These are phyloP conservation scores for Austropuccinia psidii DNA, from an alignment of 1,284 basidiomycete species.

Conservation along the genomic window DNA sequence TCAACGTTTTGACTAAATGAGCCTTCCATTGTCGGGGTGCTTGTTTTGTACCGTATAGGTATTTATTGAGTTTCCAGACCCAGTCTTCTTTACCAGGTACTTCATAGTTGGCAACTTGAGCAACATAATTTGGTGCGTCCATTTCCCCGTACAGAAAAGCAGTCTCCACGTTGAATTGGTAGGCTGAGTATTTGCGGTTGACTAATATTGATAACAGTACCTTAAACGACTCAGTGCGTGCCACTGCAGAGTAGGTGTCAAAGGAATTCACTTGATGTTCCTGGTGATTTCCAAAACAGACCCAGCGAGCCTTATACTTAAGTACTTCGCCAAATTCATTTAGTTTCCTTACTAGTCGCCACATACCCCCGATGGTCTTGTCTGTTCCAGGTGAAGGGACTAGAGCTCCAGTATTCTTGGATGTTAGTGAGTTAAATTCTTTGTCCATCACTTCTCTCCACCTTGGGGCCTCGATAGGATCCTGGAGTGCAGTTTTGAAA, in stretches of 20 bases:
- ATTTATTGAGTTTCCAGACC: constrained; percentile 2
- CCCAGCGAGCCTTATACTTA: background rate
- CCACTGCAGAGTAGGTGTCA: background rate
- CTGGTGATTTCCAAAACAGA: constrained; percentile 14
- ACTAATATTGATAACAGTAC: background rate
- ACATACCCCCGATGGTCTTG: constrained; percentile 19
- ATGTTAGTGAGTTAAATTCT: background rate
- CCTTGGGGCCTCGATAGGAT: background rate
- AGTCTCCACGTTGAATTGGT: background rate
- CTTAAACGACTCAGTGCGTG: background rate
- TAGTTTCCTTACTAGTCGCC: background rate
- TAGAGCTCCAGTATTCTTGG: background rate
- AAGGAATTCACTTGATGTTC: background rate
- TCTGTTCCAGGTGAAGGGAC: background rate
- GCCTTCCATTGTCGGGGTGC: background rate
- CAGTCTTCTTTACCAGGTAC: background rate
- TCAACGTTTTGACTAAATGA: background rate
- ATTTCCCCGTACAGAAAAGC: constrained; percentile 13
- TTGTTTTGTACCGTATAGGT: constrained; percentile 6
- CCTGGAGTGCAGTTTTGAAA: background rate
- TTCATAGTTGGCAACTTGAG: constrained; percentile 11
- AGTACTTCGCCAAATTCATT: background rate
- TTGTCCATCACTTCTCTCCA: background rate
- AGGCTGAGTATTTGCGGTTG: background rate
- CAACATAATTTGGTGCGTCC: background rate